These are phyloP conservation scores for Pouteria glomerata DNA, from an alignment of 148 eudicot species.

Conservation along the genomic window DNA sequence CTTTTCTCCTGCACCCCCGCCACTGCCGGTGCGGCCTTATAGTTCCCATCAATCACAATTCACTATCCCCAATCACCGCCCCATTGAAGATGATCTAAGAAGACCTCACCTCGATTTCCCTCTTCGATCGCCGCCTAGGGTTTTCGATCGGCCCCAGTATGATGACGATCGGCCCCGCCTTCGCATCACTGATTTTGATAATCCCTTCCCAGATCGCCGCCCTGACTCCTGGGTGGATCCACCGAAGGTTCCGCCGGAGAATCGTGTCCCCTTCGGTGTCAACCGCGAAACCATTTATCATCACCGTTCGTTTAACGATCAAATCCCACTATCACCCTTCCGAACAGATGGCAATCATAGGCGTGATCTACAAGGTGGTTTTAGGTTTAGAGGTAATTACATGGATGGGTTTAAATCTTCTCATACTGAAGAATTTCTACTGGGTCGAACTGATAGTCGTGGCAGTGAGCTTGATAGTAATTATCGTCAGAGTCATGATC, in stretches of 20 bases:
- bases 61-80: conserved; percentile 13
- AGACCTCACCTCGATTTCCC: conserved; percentile 6
- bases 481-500: conserved; percentile 1
- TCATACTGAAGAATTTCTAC: neutral
- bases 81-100: conserved; percentile 10
- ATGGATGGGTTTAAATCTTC: conserved; percentile 1
- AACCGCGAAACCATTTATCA: neutral
- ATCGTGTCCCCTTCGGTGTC: neutral
- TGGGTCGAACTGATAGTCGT: neutral
- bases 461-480: conserved; percentile 8
- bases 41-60: conserved; percentile 17
- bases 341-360: conserved; percentile 16
- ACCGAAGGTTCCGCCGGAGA: conserved; percentile 21
- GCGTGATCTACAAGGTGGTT: conserved; percentile 16
- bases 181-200: conserved; percentile 10
- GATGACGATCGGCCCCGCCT: conserved; percentile 24
- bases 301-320: neutral
- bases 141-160: conserved; percentile 22
- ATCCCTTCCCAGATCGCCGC: conserved; percentile 5
- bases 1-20: conserved; percentile 11
- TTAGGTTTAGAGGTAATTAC: conserved; percentile 20
- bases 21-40: conserved; percentile 19
- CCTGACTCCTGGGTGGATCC: conserved; percentile 12
- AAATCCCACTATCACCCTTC: conserved; percentile 4
- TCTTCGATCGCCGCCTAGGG: conserved; percentile 30